Evolutionary conservation across 371 early-diverging fungal species (phyloP).

Genomic region (Zopfochytrium polystomum): DNA sequence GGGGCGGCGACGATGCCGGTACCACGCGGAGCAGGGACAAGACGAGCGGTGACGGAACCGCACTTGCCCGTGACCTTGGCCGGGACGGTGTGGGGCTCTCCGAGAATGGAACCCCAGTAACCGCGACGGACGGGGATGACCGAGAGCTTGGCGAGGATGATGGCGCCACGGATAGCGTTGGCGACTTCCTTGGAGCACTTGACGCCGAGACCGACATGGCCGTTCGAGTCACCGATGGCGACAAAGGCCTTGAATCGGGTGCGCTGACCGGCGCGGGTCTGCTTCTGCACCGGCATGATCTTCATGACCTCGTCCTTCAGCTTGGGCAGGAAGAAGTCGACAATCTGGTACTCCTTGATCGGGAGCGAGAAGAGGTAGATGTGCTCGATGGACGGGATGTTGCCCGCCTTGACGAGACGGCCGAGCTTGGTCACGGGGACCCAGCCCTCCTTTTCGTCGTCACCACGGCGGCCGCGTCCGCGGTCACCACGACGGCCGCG

Average conservation of each 20-base stretch:
- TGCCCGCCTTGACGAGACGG: conserved; percentile 91
- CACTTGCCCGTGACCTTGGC: conserved; percentile 99
- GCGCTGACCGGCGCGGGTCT: conserved; percentile 99
- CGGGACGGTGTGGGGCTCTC: conserved; percentile 99
- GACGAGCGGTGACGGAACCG: conserved; percentile 92
- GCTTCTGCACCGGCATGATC: conserved; percentile 99
- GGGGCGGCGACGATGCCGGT: conserved; percentile 98
- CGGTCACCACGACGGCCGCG: conserved; percentile 79
- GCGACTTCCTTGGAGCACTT: conserved; percentile 99
- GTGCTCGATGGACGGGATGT: conserved; percentile 91
- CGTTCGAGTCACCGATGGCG: conserved; percentile 96
- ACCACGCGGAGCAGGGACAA: conserved; percentile 98
- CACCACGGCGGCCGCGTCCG: conserved; percentile 71
- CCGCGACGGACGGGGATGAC: conserved; percentile 98
- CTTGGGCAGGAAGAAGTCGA: conserved; percentile 94
- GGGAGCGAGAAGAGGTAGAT: conserved; percentile 97
- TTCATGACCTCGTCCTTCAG: conserved; percentile 99
- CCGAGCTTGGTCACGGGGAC: conserved; percentile 97
- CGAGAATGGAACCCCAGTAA: conserved; percentile 97
- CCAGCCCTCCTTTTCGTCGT: conserved; percentile 82
- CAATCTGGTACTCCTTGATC: conserved; percentile 99
- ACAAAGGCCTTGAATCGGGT: conserved; percentile 99
- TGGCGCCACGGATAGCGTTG: conserved; percentile 98
- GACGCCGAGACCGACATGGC: conserved; percentile 99
- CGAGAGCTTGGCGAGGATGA: conserved; percentile 97